Conservation (phyloP, 1,284 basidiomycete species). For the Tylopilus orsonianus region DNA sequence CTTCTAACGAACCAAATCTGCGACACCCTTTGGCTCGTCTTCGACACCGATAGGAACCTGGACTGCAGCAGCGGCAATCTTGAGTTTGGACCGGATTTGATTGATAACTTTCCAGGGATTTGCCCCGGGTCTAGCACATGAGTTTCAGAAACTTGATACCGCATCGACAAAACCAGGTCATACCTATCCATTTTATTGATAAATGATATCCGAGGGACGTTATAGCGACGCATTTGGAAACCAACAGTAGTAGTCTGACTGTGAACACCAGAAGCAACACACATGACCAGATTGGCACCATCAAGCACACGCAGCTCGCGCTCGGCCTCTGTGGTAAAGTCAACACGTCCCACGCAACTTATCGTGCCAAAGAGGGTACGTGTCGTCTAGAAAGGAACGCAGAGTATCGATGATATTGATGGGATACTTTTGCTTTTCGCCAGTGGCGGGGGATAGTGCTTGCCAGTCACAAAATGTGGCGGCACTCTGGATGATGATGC, state of each 20-base stretch:
- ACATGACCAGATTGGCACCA: constrained; percentile 94
- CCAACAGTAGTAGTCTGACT: constrained; percentile 99
- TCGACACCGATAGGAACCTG: constrained; percentile 96
- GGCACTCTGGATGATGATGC: constrained; percentile 98
- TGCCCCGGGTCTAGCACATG: constrained; percentile 75
- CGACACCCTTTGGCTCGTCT: constrained; percentile 85
- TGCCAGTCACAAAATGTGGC: constrained; percentile 99
- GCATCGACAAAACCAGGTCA: constrained; percentile 4
- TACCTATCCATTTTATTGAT: constrained; percentile 99
- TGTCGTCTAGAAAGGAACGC: constrained; percentile 7
- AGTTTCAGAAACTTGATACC: background rate
- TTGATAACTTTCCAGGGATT: constrained; percentile 96
- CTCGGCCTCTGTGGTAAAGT: constrained; percentile 99
- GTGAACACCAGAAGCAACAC: constrained; percentile 95
- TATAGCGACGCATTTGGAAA: constrained; percentile 96
- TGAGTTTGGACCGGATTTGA: constrained; percentile 91
- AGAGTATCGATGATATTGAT: constrained; percentile 98
- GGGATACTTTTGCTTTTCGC: constrained; percentile 79
- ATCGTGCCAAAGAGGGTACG: background rate
- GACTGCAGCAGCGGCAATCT: constrained; percentile 92
- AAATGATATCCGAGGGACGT: constrained; percentile 94
- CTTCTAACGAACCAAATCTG: constrained; percentile 95
- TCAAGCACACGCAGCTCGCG: constrained; percentile 95
- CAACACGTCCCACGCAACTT: constrained; percentile 79
- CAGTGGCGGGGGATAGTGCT: constrained; percentile 62